These are phyloP conservation scores for Obelidium mucronatum DNA, from an alignment of 192 early-diverging fungal genomes.

Conservation along the genomic window DNA sequence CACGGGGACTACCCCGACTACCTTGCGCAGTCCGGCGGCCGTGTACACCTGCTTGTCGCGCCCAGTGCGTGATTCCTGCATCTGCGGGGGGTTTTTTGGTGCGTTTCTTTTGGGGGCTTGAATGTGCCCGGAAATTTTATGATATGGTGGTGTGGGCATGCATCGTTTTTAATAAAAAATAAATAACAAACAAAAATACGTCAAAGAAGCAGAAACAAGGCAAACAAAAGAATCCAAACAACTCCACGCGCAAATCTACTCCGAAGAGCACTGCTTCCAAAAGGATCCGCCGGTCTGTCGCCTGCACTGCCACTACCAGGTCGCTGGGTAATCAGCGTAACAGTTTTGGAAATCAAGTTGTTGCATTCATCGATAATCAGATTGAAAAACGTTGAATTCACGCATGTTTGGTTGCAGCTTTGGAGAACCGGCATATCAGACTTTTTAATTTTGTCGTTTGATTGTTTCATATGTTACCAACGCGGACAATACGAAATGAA, in stretches of 20 bases:
- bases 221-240: neutral
- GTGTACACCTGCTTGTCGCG: slow-evolving; percentile 30
- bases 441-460: too few relatives aligned
- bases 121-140: too few relatives aligned
- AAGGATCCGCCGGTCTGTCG: too few relatives aligned
- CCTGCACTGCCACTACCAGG: too few relatives aligned
- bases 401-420: neutral
- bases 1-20: slow-evolving; percentile 27
- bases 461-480: too few relatives aligned
- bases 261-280: too few relatives aligned
- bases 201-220: neutral
- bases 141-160: neutral
- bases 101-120: too few relatives aligned
- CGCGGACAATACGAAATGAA: too few relatives aligned
- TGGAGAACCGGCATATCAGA: neutral
- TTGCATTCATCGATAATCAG: neutral
- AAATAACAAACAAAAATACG: too few relatives aligned
- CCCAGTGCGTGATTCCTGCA: slow-evolving; percentile 1
- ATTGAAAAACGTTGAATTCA: neutral
- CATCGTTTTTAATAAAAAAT: neutral
- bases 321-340: neutral
- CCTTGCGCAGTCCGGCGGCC: neutral
- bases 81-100: too few relatives aligned
- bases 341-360: neutral
- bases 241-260: too few relatives aligned